These are phyloP conservation scores for Schoenoplectus triqueter DNA, from an alignment of 202 grass and related monocot species.

Conservation along the genomic window DNA sequence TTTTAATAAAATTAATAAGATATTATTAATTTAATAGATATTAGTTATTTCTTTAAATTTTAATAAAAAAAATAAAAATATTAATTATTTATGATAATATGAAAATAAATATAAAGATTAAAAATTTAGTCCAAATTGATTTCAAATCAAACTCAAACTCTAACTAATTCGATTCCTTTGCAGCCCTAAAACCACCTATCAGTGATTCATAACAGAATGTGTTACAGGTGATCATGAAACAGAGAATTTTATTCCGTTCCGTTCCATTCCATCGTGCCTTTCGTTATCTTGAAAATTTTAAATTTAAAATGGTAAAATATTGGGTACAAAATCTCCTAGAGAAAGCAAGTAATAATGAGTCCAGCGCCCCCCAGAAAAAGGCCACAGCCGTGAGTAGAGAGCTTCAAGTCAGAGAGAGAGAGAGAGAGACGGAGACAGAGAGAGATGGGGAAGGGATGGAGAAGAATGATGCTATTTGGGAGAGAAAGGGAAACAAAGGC, in stretches of 20 bases:
- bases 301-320: not conserved
- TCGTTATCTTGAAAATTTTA: constrained; percentile 24
- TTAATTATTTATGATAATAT: too few species aligned
- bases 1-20: too few species aligned
- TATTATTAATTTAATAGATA: too few species aligned
- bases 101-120: too few species aligned
- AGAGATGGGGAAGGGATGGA: constrained; percentile 70
- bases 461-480: constrained; percentile 63
- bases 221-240: not conserved
- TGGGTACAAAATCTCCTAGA: constrained; percentile 32
- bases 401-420: constrained; percentile 11
- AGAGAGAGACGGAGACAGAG: constrained; percentile 29
- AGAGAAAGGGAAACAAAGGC: constrained; percentile 16
- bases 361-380: not conserved
- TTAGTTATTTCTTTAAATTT: too few species aligned
- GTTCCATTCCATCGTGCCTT: not conserved
- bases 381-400: constrained; percentile 26
- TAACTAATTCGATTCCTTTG: too few species aligned
- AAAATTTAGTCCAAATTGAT: too few species aligned
- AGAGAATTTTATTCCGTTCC: not conserved
- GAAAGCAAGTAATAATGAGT: constrained; percentile 31
- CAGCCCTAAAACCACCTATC: not conserved
- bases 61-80: too few species aligned
- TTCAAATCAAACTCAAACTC: too few species aligned
- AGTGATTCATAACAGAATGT: not conserved